These are phyloP conservation scores for Sarcodon sp. DNA, from an alignment of 768 basidiomycete genomes.

Conservation along the genomic window DNA sequence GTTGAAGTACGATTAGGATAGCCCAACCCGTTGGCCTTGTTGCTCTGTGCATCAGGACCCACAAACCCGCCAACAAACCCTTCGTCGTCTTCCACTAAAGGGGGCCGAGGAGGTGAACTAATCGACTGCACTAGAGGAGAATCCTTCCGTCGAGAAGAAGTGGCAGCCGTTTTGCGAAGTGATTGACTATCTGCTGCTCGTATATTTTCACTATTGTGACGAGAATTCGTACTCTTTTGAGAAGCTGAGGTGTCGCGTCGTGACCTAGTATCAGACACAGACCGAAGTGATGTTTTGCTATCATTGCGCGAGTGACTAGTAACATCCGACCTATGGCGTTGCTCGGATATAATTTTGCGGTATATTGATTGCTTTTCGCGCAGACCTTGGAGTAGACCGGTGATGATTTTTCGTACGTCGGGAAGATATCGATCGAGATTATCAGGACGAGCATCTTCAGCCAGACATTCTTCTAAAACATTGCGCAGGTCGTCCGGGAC, in stretches of 20 bases:
- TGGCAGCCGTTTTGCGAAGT: background rate
- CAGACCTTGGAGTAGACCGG: slow-evolving; percentile 85
- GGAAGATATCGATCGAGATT: slow-evolving; percentile 87
- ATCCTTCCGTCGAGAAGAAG: slow-evolving; percentile 13
- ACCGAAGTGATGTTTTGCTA: slow-evolving; percentile 40
- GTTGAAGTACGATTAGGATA: background rate
- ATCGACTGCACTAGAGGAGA: slow-evolving; percentile 2
- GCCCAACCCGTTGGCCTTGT: too few species aligned
- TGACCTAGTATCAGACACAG: slow-evolving; percentile 10
- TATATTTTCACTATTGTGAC: slow-evolving; percentile 20
- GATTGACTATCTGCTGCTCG: slow-evolving; percentile 15
- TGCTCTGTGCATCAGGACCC: slow-evolving; percentile 5
- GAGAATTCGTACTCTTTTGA: slow-evolving; percentile 18
- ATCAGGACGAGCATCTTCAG: slow-evolving; percentile 78
- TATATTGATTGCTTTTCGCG: slow-evolving; percentile 86
- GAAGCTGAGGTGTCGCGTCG: slow-evolving; percentile 27
- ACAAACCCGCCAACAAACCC: slow-evolving; percentile 41
- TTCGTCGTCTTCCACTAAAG: slow-evolving; percentile 14
- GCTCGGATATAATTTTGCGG: slow-evolving; percentile 58
- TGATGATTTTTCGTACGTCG: slow-evolving; percentile 84
- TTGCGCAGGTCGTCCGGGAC: slow-evolving; percentile 84
- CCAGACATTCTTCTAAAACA: slow-evolving; percentile 83
- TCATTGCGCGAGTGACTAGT: slow-evolving; percentile 38
- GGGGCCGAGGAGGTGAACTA: slow-evolving; percentile 3
- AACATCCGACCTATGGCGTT: slow-evolving; percentile 33